phyloP scores from a whole-genome alignment of 2,329 filamentous ascomycete species.

The Pezizomycotina sp. region DNA sequence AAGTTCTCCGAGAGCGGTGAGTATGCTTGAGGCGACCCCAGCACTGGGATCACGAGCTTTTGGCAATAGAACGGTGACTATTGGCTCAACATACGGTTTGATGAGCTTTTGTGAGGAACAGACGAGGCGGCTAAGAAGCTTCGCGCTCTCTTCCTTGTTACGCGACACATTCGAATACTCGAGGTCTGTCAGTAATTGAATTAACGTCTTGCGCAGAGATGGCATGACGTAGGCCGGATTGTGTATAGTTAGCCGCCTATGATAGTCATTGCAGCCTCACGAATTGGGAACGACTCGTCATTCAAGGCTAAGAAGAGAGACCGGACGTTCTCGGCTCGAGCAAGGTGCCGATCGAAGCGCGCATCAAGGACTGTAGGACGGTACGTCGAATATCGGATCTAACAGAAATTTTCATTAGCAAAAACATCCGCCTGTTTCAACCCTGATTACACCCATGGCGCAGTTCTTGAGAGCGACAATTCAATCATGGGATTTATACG shows the following conservation, averaged over 20 bases:
- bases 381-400: conserved; percentile 78
- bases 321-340: conserved; percentile 91
- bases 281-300: conserved; percentile 79
- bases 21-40: conserved; percentile 82
- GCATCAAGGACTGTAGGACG: conserved; percentile 79
- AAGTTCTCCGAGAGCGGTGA: conserved; percentile 86
- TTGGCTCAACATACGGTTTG: conserved; percentile 90
- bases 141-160: conserved; percentile 92
- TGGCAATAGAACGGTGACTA: conserved; percentile 84
- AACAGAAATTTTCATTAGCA: too few species aligned
- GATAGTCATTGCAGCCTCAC: conserved; percentile 89
- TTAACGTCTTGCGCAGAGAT: conserved; percentile 79
- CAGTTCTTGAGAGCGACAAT: too few species aligned
- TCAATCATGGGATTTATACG: too few species aligned
- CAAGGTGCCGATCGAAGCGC: conserved; percentile 90
- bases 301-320: conserved; percentile 91
- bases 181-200: conserved; percentile 89
- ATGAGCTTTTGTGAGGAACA: conserved; percentile 85
- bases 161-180: conserved; percentile 88
- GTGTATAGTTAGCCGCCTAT: conserved; percentile 81
- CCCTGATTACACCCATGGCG: too few species aligned
- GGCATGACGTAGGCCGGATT: conserved; percentile 98
- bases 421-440: too few species aligned
- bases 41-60: conserved; percentile 75
- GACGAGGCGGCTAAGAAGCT: conserved; percentile 78